A percentile compares a stretch with the other conserved stretches of the same genome.
Conservation (phyloP, 257 asterid species). For the Ehretia macrophylla region DNA sequence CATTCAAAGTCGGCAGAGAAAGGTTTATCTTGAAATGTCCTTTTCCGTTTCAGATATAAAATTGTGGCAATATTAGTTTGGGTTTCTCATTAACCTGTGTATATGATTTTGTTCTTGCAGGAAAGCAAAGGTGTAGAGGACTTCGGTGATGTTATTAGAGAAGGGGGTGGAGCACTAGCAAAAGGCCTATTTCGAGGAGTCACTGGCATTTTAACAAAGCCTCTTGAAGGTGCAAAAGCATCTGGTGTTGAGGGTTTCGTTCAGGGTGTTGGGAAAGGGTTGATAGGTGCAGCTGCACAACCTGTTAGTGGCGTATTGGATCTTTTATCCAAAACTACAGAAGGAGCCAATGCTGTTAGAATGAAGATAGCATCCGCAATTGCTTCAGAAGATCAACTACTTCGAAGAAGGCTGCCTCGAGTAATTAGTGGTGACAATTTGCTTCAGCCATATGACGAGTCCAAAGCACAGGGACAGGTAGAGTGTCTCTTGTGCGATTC, state of each 20-base stretch:
- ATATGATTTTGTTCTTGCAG: slow-evolving; percentile 23
- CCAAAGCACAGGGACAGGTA: slow-evolving; percentile 98
- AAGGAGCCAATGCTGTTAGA: slow-evolving; percentile 99
- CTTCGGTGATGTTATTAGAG: slow-evolving; percentile 94
- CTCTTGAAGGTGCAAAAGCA: slow-evolving; percentile 99
- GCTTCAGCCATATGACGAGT: slow-evolving; percentile 85
- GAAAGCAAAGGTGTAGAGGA: slow-evolving; percentile 97
- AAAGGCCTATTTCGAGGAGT: slow-evolving; percentile 97
- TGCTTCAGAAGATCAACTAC: slow-evolving; percentile 97
- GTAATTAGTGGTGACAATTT: slow-evolving; percentile 93
- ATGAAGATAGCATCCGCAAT: slow-evolving; percentile 95
- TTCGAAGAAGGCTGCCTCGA: slow-evolving; percentile 89
- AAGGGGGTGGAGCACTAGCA: slow-evolving; percentile 98
- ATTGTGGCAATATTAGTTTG: neutral
- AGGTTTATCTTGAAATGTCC: slow-evolving; percentile 43
- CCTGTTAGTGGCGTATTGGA: slow-evolving; percentile 98
- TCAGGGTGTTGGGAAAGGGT: slow-evolving; percentile 98
- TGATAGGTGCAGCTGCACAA: slow-evolving; percentile 98
- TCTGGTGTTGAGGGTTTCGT: slow-evolving; percentile 99
- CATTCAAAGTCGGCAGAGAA: slow-evolving; percentile 95
- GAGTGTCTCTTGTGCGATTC: slow-evolving; percentile 3
- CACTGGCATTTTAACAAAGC: slow-evolving; percentile 95
- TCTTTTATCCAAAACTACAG: slow-evolving; percentile 94
- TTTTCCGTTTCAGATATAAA: slow-evolving; percentile 1
- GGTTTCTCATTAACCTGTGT: neutral